phyloP scores from a whole-genome alignment of 805 yeast genomes.

The Wickerhamiella kurtzmanii region DNA sequence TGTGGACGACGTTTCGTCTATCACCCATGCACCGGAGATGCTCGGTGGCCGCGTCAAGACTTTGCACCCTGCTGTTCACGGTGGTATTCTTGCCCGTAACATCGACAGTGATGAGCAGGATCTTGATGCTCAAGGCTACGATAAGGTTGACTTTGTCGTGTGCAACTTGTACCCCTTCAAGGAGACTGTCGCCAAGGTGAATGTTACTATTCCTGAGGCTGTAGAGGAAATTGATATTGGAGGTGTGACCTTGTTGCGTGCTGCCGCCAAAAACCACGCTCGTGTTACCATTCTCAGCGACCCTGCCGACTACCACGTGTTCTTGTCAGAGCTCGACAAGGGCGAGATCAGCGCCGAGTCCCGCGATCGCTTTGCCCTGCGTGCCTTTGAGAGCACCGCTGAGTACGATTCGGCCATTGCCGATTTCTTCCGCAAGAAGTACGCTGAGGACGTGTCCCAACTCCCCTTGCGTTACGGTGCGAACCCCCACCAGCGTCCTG shows the following conservation, averaged over 20 bases:
- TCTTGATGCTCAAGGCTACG: constrained; percentile 76
- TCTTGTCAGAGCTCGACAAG: constrained; percentile 62
- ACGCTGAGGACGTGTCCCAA: constrained; percentile 79
- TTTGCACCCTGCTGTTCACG: constrained; percentile 97
- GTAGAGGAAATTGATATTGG: constrained; percentile 98
- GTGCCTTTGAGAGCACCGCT: constrained; percentile 97
- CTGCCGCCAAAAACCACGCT: constrained; percentile 96
- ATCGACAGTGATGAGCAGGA: constrained; percentile 83
- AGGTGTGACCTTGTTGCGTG: constrained; percentile 92
- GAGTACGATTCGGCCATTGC: constrained; percentile 92
- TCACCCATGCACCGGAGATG: constrained; percentile 99
- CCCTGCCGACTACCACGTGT: constrained; percentile 82
- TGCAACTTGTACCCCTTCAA: constrained; percentile 97
- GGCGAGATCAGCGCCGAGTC: constrained; percentile 63
- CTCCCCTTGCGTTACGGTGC: constrained; percentile 96
- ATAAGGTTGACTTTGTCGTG: constrained; percentile 91
- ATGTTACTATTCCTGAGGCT: constrained; percentile 92
- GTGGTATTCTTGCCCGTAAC: constrained; percentile 83
- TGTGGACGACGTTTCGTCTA: constrained; percentile 86
- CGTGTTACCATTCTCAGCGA: constrained; percentile 93
- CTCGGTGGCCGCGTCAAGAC: constrained; percentile 97
- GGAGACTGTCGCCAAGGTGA: constrained; percentile 89
- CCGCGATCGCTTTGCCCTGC: constrained; percentile 76
- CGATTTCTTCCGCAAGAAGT: constrained; percentile 94
- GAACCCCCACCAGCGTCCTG: constrained; percentile 98